Conservation (phyloP, 257 asterid species). For the Solanum pimpinellifolium region DNA sequence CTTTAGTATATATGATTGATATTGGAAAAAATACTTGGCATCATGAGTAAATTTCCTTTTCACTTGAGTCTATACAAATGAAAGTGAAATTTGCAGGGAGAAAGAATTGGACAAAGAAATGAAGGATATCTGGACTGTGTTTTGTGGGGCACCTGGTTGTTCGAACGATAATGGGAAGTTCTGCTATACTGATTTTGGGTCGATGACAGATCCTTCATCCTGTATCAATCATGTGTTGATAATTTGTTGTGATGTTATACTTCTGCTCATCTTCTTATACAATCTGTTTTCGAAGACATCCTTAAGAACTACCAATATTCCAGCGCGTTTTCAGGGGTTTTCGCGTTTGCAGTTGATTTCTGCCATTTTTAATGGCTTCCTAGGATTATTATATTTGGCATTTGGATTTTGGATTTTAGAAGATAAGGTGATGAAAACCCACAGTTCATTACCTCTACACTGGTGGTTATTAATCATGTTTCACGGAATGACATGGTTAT, state of each 20-base stretch:
- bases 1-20: not conserved
- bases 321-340: constrained; percentile 4
- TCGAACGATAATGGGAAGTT: constrained; percentile 1
- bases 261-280: constrained; percentile 36
- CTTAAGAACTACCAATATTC: constrained; percentile 7
- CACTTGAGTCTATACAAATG: not conserved
- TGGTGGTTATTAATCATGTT: constrained; percentile 46
- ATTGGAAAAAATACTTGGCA: not conserved
- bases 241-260: constrained; percentile 41
- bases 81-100: not conserved
- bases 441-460: constrained; percentile 32
- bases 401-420: constrained; percentile 54
- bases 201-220: constrained; percentile 31
- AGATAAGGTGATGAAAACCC: constrained; percentile 26
- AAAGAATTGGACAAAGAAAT: constrained; percentile 8
- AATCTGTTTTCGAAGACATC: constrained; percentile 28
- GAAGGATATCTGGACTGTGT: constrained; percentile 43
- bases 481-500: constrained; percentile 61
- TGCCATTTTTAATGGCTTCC: constrained; percentile 45
- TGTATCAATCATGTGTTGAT: constrained; percentile 37
- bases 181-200: constrained; percentile 31
- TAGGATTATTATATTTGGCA: constrained; percentile 34
- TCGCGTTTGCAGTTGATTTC: constrained; percentile 46
- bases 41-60: not conserved
- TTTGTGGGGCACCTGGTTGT: constrained; percentile 40